phyloP scores from a whole-genome alignment of 345 rosid species.

The Hirschfeldia incana region DNA sequence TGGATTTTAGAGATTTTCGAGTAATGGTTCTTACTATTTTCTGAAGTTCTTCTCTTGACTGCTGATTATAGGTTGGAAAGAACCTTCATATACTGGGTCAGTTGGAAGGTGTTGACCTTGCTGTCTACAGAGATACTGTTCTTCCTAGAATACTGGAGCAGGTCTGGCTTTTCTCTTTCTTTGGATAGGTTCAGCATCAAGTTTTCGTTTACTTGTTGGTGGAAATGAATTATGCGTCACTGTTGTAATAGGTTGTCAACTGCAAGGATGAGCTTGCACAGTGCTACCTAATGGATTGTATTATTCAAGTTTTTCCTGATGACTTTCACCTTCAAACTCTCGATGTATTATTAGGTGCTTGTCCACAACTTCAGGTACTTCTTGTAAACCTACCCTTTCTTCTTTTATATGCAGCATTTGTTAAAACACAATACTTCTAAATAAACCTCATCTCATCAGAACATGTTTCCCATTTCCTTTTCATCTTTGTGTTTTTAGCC shows the following conservation, averaged over 20 bases:
- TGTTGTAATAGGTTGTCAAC: constrained; percentile 76
- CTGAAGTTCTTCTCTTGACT: constrained; percentile 32
- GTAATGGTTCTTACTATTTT: constrained; percentile 25
- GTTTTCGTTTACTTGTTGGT: constrained; percentile 5
- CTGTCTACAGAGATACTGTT: constrained; percentile 82
- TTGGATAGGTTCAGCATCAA: constrained; percentile 19
- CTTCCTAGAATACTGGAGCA: constrained; percentile 97
- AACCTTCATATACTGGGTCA: constrained; percentile 97
- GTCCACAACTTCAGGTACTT: constrained; percentile 94
- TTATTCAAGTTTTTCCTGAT: constrained; percentile 98
- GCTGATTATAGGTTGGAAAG: constrained; percentile 79
- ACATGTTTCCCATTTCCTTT: constrained; percentile 21
- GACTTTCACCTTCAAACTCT: constrained; percentile 98
- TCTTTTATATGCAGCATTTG: constrained; percentile 5
- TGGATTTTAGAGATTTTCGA: constrained; percentile 42
- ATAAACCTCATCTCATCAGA: constrained; percentile 16
- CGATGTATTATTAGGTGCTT: constrained; percentile 83
- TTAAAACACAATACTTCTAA: constrained; percentile 3
- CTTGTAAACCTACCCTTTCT: neutral
- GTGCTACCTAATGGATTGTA: constrained; percentile 95
- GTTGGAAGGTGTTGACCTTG: constrained; percentile 97
- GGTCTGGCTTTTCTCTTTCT: constrained; percentile 46
- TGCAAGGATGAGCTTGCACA: constrained; percentile 97
- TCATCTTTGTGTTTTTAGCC: constrained; percentile 51
- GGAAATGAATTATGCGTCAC: constrained; percentile 5